Evolutionary conservation across 2,329 filamentous ascomycete species (phyloP).

Genomic region (Venturia oleaginea): DNA sequence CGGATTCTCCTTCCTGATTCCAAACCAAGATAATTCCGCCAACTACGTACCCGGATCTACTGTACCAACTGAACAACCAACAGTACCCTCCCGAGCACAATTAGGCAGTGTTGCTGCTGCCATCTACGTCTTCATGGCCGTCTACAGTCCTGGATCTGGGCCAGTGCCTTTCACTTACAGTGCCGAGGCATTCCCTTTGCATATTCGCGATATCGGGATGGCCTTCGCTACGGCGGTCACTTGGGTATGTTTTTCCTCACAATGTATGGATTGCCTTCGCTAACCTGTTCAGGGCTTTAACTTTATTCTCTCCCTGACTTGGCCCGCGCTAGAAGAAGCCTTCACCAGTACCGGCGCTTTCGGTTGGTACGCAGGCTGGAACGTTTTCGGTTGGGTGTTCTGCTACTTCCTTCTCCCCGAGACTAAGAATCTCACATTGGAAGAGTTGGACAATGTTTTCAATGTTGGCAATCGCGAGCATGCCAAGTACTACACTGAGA

Average conservation of each 20-base stretch:
- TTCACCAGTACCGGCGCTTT: constrained; percentile 45
- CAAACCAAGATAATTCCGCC: no score
- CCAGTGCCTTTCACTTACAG: constrained; percentile 34
- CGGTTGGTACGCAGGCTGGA: constrained; percentile 48
- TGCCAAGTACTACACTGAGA: no score
- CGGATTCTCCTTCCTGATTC: constrained; percentile 32
- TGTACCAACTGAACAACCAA: no score
- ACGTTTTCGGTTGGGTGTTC: constrained; percentile 38
- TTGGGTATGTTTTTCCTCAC: no score
- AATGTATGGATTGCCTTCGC: no score
- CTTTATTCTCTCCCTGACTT: constrained; percentile 43
- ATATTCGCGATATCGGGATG: constrained; percentile 35
- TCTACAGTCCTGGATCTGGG: constrained; percentile 38
- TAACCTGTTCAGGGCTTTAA: constrained; percentile 33
- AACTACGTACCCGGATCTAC: no score
- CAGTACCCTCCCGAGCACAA: constrained; percentile 19
- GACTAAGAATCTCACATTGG: no score
- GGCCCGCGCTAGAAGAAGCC: constrained; percentile 40
- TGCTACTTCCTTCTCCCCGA: no score
- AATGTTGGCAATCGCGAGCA: no score
- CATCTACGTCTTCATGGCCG: constrained; percentile 44
- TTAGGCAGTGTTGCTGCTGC: constrained; percentile 29
- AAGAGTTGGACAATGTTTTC: no score
- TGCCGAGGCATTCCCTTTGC: constrained; percentile 37
- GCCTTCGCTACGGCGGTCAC: constrained; percentile 40